Base-by-base conservation (phyloP, 1,139 yeast species). In the Debaryomyces coudertii region DNA sequence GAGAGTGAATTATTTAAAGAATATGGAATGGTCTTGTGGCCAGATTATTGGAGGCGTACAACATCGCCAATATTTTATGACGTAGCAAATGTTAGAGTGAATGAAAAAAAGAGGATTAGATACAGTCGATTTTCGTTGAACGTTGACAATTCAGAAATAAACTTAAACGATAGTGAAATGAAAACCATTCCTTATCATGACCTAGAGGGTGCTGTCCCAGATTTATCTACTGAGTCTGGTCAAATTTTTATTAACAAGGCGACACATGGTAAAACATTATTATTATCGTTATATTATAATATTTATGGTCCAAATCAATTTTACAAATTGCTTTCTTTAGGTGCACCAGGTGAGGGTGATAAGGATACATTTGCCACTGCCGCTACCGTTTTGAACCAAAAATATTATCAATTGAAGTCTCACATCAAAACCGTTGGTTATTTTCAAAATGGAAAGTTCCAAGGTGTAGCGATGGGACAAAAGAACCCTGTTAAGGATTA, bases 11-110 rank as follows among this genome's bases (percentile, higher is more conserved):
- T 88, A 5, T 87, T 76, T 63, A 63, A 63, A 34, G 57, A 73
- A 16, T 65, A 73, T 42, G 92, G 93, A 1, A 73, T 85, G 66
- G 77, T 87, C 4, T 68, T 85, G 24, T 87, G 95, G 92, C 93
- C 95, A 4, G 95, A 88, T 63, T 87, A 81, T 61, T 88, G 95
- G 95, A 75, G 78, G 54, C 73, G 95, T 53, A 79, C 89, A 0
- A 83, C 87, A 1, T 77, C 85, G 5, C 95, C 95, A 4, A 66
- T 65, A 30, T 88, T 73, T 59, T 87, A 85, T 62, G 79, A 82
- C 9, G 77, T 87, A 48, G 88, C 90, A 1, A 85, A 77, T 5
- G 65, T 79, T 5, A 57, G 52, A 18, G 66, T 68, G 2, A 58
- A 66, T 48, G 66, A 63, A 24, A 43, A 36, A 5, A 60, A 58